Base-by-base conservation (phyloP, 805 yeast species). In the Pichia nanzhaoensis region DNA sequence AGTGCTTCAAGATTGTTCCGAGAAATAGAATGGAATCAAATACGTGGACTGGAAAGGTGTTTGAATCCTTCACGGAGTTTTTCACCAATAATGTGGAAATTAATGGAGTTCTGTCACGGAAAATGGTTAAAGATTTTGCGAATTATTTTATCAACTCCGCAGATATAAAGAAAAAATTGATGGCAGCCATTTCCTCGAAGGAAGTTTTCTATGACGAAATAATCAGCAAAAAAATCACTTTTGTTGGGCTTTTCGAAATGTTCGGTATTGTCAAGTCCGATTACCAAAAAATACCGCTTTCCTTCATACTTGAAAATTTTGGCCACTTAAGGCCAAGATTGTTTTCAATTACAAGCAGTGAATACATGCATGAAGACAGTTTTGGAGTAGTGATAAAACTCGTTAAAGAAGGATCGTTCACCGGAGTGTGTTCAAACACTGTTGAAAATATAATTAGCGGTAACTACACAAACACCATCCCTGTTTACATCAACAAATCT, bases 311-410 rank as follows among this genome's bases (percentile, higher is more conserved):
- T 53, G 98, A 90, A 68, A 70, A 80, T 35, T 63, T 91, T 45
- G 78, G 90, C 35, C 82, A 77, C 52, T 69, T 91, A 57, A 86
- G 82, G 60, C 95, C 97, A 34, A 84, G 98, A 61, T 88, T 81
- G 66, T 90, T 90, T 67, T 91, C 97, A 16, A 91, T 90, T 52
- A 85, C 96, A 1, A 88, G 96, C 1, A 85, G 96, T 8, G 49
- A 48, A 24, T 75, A 88, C 2, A 60, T 73, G 39, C 70, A 75
- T 38, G 86, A 84, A 52, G 79, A 82, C 20, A 67, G 68, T 16
- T 74, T 84, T 43, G 82, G 84, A 51, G 71, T 89, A 43, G 84
- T 96, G 14, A 91, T 95, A 2, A 91, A 85, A 36, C 90, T 90
- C 21, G 96, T 89, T 64, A 72, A 78, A 33, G 47, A 63, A 48